phyloP scores from a whole-genome alignment of 2,329 filamentous ascomycete species.

The Ceratocystis variospora region DNA sequence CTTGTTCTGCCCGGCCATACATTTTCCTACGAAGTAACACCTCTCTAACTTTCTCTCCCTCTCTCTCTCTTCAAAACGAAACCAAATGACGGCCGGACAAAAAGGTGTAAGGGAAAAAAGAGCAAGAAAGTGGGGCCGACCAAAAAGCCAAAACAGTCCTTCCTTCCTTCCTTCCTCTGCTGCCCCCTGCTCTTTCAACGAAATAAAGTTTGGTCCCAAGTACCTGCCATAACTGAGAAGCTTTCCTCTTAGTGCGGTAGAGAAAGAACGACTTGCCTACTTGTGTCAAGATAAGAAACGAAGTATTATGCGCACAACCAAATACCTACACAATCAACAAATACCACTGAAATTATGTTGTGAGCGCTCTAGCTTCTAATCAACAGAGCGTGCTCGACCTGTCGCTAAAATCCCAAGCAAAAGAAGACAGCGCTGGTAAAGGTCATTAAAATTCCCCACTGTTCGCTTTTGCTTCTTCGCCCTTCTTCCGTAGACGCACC shows the following conservation, averaged over 20 bases:
- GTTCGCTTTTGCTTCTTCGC: neutral
- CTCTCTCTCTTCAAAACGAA: neutral
- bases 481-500: neutral
- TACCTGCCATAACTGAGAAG: neutral
- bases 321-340: too few relatives aligned
- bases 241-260: neutral
- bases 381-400: too few relatives aligned
- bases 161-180: neutral
- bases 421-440: too few relatives aligned
- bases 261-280: neutral
- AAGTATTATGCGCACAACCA: neutral
- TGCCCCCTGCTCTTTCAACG: neutral
- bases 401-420: too few relatives aligned
- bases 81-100: neutral
- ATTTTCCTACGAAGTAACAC: neutral
- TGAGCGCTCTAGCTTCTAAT: too few relatives aligned
- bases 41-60: neutral
- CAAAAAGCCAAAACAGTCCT: neutral
- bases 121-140: neutral
- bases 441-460: too few relatives aligned
- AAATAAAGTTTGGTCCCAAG: constrained; percentile 11
- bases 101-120: neutral
- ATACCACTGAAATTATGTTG: too few relatives aligned
- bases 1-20: too few relatives aligned
- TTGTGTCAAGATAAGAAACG: neutral